Evolutionary conservation across 2,329 filamentous ascomycete species (phyloP), one percentile per base, ranked within the genome.

Genomic region (Neonectria magnoliae): DNA sequence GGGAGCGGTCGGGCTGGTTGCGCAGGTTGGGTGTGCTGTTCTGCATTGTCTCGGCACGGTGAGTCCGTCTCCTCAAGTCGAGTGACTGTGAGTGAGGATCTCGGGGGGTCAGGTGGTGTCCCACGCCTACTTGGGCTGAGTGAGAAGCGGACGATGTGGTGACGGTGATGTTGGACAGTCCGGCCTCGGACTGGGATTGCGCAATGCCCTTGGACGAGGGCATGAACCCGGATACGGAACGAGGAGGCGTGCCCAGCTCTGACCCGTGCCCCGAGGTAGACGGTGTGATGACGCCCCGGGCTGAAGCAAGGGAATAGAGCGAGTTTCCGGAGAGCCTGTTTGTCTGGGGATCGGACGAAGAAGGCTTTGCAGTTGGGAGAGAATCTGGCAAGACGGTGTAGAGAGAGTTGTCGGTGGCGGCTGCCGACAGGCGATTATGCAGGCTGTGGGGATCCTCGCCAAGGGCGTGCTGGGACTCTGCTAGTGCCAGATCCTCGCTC

Each of bases 281-380:
- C 18, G 85, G 84, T 67, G 85, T 75, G 16, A 76, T 64, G 29
- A 83, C 81, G 33, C 83, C 85, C 50, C 85, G 85, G 57, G 83
- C 87, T 6, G 90, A 91, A 48, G 87, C 87, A 25, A 91, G 80
- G 33, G 91, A 93, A 74, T 91, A 91, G 55, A 93, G 81, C 1
- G 92, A 94, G 8, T 90, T 92, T 64, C 91, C 86, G 25, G 91
- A 94, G 75, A 91, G 83, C 55, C 92, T 88, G 73, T 92, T 91
- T 48, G 82, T 82, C 42, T 90, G 82, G 22, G 77, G 73, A 20
- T 87, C 84, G 16, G 85, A 85, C 63, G 83, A 77, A 13, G 86
- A 86, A 20, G 82, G 81, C 57, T 81, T 81, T 44, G 81, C 73
- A 52, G 78, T 79, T 66, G 83, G 75, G 53, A 84, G 79, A 44